phyloP scores from a whole-genome alignment of 192 early-diverging fungal species.

The Mortierella antarctica region DNA sequence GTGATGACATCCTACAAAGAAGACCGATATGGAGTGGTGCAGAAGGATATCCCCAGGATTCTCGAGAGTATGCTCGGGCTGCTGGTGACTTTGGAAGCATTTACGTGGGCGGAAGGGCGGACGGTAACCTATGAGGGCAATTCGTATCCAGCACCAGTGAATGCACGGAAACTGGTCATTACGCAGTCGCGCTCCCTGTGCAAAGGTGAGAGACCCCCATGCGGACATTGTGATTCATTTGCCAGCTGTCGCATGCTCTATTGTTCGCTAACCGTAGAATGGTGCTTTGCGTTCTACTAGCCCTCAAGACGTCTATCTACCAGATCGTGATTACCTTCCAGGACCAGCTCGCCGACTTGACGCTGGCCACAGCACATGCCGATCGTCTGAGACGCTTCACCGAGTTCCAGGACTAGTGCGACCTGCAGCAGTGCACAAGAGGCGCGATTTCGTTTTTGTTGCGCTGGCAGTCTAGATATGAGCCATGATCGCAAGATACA shows the following conservation, averaged over 20 bases:
- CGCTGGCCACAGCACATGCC: constrained; percentile 8
- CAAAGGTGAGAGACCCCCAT: constrained; percentile 9
- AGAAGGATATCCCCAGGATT: constrained; percentile 49
- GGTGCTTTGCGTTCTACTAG: background rate
- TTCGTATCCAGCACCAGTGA: constrained; percentile 21
- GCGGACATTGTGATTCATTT: background rate
- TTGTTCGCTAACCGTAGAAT: background rate
- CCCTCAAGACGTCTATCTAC: constrained; percentile 46
- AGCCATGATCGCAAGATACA: too few relatives aligned
- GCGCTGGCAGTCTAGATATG: too few relatives aligned
- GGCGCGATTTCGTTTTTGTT: too few relatives aligned
- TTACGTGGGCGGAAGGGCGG: constrained; percentile 18
- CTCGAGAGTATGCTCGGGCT: constrained; percentile 47
- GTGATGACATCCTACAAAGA: constrained; percentile 38
- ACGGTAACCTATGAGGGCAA: constrained; percentile 2
- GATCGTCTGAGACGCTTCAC: constrained; percentile 36
- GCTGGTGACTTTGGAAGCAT: constrained; percentile 47
- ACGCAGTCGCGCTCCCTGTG: constrained; percentile 10
- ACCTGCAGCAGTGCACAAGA: too few relatives aligned
- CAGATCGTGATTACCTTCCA: constrained; percentile 36
- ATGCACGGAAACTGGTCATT: constrained; percentile 32
- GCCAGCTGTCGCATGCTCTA: background rate
- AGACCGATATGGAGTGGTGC: constrained; percentile 52
- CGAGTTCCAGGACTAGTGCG: constrained; percentile 28
- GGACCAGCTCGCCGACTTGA: constrained; percentile 29